Base-by-base conservation (phyloP, 148 eudicot genomes). In the Rhododendron molle region DNA sequence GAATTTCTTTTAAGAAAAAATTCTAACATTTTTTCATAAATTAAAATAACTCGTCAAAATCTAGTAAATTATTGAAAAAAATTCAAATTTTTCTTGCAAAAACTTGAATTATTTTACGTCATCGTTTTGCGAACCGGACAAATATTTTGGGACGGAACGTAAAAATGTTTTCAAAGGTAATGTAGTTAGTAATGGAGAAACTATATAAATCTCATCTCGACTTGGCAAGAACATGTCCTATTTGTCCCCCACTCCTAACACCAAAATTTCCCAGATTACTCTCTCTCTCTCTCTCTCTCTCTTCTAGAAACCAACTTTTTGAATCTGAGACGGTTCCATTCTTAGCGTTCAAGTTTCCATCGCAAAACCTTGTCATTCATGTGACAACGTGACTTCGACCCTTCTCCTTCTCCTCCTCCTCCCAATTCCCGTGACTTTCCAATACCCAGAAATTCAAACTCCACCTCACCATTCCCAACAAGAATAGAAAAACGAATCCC, bases 391-490 rank as follows among this genome's bases (percentile, higher is more conserved):
- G 56, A 32, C 60, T 30, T 49, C 76, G 40, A 67, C 46, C 56
- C 76, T 65, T 43, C 84, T 18, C 18, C 30, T n/a, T n/a, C n/a
- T 2, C 3, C 36, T 34, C 26, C 46, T 60, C 18, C 30, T 81
- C 73, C 30, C 49, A 30, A 38, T 60, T 81, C 84, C 65, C 52
- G 46, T 81, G 28, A 81, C 47, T 30, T 71, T 83, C 65, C 30
- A 73, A 32, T 76, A 58, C 69, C 36, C 18, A 71, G 18, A 30
- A 71, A 46, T 30, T 52, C 16, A 49, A 83, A 87, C 32, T 85
- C 84, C 80, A 81, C 87, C 44, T 40, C 44, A n/a, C 60, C 23
- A 78, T 8, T 60, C 54, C 10, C 12, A 3, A 10, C 3, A 21
- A 32, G 36, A 21, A 30, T 23, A 21, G 16, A 28, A 38, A 38